These are phyloP conservation scores for Candida wancherniae DNA, from an alignment of 805 yeast genomes.

Conservation along the genomic window DNA sequence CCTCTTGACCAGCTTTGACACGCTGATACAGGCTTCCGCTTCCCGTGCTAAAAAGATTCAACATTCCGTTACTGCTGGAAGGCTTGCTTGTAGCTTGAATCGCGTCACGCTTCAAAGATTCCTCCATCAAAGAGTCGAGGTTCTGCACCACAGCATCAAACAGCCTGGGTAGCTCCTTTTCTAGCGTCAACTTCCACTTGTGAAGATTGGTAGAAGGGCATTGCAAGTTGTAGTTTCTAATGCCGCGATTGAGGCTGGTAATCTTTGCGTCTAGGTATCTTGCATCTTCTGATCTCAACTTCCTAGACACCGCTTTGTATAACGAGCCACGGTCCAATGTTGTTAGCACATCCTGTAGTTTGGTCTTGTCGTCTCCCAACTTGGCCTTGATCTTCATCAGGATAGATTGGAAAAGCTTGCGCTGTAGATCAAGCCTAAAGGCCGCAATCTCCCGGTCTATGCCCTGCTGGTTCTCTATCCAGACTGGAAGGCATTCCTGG, in stretches of 20 bases:
- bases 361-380: too few species aligned
- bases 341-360: too few species aligned
- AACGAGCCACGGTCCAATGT: too few species aligned
- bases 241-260: slow-evolving; percentile 13
- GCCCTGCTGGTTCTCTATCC: slow-evolving; percentile 76
- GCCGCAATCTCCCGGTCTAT: slow-evolving; percentile 43
- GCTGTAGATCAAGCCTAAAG: slow-evolving; percentile 44
- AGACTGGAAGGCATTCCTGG: slow-evolving; percentile 82
- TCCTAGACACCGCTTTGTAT: too few species aligned
- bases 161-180: slow-evolving; percentile 23
- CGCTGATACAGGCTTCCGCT: too few species aligned
- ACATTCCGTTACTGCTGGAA: too few species aligned
- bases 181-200: slow-evolving; percentile 30
- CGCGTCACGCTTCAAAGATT: slow-evolving; percentile 2
- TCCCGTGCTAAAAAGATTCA: too few species aligned
- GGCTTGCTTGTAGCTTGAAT: too few species aligned
- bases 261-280: slow-evolving; percentile 11
- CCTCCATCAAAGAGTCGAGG: slow-evolving; percentile 1
- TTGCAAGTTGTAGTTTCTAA: slow-evolving; percentile 36
- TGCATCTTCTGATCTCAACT: slow-evolving; percentile 2
- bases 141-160: slow-evolving; percentile 14
- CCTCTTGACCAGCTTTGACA: too few species aligned
- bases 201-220: slow-evolving; percentile 35
- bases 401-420: slow-evolving; percentile 1
- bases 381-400: too few species aligned